Conservation (phyloP, 2,329 filamentous ascomycete genomes). For the Neonectria hederae region DNA sequence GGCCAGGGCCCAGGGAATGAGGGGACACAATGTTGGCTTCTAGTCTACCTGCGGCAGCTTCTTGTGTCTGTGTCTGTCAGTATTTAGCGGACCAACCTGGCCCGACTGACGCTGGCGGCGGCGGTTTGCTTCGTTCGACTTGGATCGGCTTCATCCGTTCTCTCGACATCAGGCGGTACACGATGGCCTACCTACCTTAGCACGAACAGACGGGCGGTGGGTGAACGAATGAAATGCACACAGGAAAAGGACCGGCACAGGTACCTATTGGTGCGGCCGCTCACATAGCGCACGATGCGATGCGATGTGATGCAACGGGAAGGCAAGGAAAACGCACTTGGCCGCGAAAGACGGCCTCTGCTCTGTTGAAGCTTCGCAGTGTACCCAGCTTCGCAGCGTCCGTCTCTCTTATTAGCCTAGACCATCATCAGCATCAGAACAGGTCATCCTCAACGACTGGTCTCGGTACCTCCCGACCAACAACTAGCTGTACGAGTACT, state of each 20-base stretch:
- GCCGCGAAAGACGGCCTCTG: constrained; percentile 8
- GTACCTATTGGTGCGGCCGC: constrained; percentile 7
- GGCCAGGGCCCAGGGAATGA: neutral
- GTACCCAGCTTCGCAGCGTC: constrained; percentile 1
- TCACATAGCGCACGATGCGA: constrained; percentile 16
- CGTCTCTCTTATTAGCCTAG: constrained; percentile 16
- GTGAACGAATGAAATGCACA: neutral
- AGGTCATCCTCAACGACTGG: constrained; percentile 23
- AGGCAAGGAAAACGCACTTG: constrained; percentile 3
- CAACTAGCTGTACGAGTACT: constrained; percentile 4
- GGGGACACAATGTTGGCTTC: constrained; percentile 6
- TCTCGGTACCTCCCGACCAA: constrained; percentile 41
- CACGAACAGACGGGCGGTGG: constrained; percentile 1
- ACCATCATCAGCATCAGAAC: constrained; percentile 24
- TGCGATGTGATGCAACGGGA: constrained; percentile 4
- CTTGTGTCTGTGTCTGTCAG: too few relatives aligned
- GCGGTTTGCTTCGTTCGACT: too few relatives aligned
- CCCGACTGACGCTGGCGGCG: neutral
- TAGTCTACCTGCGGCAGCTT: constrained; percentile 17
- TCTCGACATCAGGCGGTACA: constrained; percentile 13
- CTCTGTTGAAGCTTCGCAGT: constrained; percentile 19
- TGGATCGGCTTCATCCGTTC: neutral
- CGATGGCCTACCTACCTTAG: neutral
- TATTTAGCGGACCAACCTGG: neutral
- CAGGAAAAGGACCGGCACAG: neutral